These are phyloP conservation scores for Dictyostelium brefeldianum DNA, from an alignment of 78 protist genomes.

Conservation along the genomic window DNA sequence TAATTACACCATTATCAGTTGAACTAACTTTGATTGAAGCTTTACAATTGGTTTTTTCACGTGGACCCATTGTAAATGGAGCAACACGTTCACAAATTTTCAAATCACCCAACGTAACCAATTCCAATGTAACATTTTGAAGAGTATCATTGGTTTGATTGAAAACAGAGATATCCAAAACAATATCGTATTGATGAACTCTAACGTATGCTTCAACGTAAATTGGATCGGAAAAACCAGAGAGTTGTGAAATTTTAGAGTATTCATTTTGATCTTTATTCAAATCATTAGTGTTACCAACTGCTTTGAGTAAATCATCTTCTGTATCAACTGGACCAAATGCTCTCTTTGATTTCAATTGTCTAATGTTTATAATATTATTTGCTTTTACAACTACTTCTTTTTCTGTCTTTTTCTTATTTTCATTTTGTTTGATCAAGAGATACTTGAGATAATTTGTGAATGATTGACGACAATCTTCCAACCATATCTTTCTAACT, in stretches of 20 bases:
- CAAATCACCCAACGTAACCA: conserved; percentile 96
- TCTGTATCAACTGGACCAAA: conserved; percentile 77
- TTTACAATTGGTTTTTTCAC: conserved; percentile 76
- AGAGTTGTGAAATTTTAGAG: conserved; percentile 91
- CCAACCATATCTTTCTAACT: conserved; percentile 39
- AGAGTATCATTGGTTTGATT: conserved; percentile 94
- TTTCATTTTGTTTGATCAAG: conserved; percentile 20
- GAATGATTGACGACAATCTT: conserved; percentile 84
- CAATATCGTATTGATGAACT: conserved; percentile 98
- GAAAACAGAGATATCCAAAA: conserved; percentile 86
- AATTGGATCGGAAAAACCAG: conserved; percentile 96
- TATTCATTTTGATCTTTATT: conserved; percentile 61
- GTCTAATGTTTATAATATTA: conserved; percentile 85
- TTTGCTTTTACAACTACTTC: conserved; percentile 80
- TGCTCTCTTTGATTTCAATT: conserved; percentile 72
- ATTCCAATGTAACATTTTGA: conserved; percentile 95
- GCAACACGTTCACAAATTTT: conserved; percentile 96
- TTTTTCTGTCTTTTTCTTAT: conserved; percentile 45
- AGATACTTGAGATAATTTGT: conserved; percentile 16
- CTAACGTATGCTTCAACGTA: conserved; percentile 97
- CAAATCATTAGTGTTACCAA: neutral
- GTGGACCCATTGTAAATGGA: conserved; percentile 89
- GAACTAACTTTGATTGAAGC: conserved; percentile 95
- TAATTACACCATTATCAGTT: conserved; percentile 98
- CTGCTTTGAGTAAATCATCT: conserved; percentile 57